Evolutionary conservation across 768 basidiomycete genomes (phyloP), one percentile per base, ranked within the genome.

Genomic region (Omphalotus guepiniiformis): DNA sequence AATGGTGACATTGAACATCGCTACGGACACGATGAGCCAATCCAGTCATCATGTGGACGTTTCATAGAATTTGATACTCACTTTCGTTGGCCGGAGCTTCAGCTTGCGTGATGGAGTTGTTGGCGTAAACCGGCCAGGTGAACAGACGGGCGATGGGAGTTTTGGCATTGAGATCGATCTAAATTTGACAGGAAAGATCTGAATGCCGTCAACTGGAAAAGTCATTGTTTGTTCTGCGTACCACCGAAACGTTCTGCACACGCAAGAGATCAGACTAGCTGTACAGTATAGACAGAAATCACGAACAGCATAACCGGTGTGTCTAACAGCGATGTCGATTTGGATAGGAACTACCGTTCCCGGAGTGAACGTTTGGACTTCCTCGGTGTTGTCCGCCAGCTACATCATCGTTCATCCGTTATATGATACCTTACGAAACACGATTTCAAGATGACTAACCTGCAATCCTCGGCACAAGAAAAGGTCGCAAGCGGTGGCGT

Each of bases 201-300:
- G 12, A 27, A 35, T 19, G 8, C 7, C 22, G 25, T 27, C 26
- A 21, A 26, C 8, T 25, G 16, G 19, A 4, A 8, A 13, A 26
- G 23, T 5, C 19, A 32, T 26, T 8, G 47, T n/a, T n/a, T n/a
- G n/a, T n/a, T n/a, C n/a, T n/a, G n/a, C 60, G 30, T 38, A 64
- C 61, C 22, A 64, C 54, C 34, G 64, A 68, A 37, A 67, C 65
- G 49, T 68, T 68, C 66, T n/a, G n/a, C n/a, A n/a, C n/a, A n/a
- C n/a, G n/a, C n/a, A n/a, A n/a, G n/a, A n/a, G 11, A 40, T 46
- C 26, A 50, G 39, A 9, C 30, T 34, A 9, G 26, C 13, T 21
- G 45, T 21, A 27, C 27, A 37, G 26, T 30, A 38, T 27, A 18
- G 13, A 22, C 59, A 23, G 50, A 69, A 64, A 5, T n/a, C n/a